A percentile compares a stretch with the other conserved stretches of the same genome.
These are phyloP conservation scores for Aotearoamyces nothofagi DNA, from an alignment of 2,329 filamentous ascomycete species.

Conservation along the genomic window DNA sequence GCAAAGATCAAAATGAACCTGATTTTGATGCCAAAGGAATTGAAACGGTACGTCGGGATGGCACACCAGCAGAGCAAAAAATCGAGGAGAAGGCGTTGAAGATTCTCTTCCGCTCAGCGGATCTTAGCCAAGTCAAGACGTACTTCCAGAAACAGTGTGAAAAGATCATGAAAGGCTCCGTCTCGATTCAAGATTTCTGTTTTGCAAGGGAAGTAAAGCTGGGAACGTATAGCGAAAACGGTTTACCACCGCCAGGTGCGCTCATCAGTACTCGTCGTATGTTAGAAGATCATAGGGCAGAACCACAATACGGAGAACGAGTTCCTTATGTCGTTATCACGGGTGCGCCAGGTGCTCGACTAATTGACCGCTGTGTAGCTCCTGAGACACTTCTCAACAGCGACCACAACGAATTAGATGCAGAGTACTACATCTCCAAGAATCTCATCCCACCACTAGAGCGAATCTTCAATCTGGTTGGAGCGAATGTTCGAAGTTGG, in stretches of 20 bases:
- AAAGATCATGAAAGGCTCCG: conserved; percentile 80
- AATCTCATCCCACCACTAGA: conserved; percentile 91
- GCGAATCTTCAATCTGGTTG: conserved; percentile 91
- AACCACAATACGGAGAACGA: conserved; percentile 89
- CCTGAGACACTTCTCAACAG: conserved; percentile 70
- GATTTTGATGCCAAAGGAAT: conserved; percentile 98
- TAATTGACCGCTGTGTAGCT: conserved; percentile 81
- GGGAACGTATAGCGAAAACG: conserved; percentile 73
- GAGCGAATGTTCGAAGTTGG: conserved; percentile 81
- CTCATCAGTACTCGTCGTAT: conserved; percentile 77
- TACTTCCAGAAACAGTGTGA: conserved; percentile 85
- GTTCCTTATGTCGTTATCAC: conserved; percentile 89
- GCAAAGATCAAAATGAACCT: conserved; percentile 55
- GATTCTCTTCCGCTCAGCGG: conserved; percentile 76
- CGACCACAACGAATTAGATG: conserved; percentile 67
- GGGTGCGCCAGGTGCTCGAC: conserved; percentile 69
- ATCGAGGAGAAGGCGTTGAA: conserved; percentile 88
- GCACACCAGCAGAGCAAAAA: conserved; percentile 89
- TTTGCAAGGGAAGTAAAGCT: conserved; percentile 87
- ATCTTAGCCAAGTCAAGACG: conserved; percentile 73
- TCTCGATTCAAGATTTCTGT: conserved; percentile 91
- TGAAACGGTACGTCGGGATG: conserved; percentile 89
- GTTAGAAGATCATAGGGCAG: conserved; percentile 70
- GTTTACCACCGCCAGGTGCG: conserved; percentile 70
- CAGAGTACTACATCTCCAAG: conserved; percentile 94